Evolutionary conservation across 768 basidiomycete genomes (phyloP), one percentile per base, ranked within the genome.

Genomic region (Stropharia rugosoannulata): DNA sequence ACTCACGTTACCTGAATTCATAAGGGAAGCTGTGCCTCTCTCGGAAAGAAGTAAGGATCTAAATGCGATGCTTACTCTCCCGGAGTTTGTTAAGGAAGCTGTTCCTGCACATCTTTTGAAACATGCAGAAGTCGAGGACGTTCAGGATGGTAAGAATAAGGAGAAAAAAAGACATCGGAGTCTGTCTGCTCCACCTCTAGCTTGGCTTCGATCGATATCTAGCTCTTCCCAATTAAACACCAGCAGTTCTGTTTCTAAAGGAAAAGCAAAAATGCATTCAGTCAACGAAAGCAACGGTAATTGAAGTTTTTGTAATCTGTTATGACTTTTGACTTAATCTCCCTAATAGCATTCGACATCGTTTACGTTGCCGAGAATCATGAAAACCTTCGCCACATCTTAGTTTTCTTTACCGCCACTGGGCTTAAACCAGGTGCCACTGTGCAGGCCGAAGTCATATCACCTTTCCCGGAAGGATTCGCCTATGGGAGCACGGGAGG

Each of bases 351-450:
- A 4, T 79, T 83, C 54, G 78, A 81, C 35, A 73, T 82, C 25
- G 63, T 70, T 42, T 81, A 82, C 59, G 74, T 83, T 35, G 81
- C 82, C 22, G 95, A 97, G 70, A 82, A 92, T 64, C 93, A 95
- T 65, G 91, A 95, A 66, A 91, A 85, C 54, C 81, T 98, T 4
- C 84, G 86, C 19, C 87, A 88, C 47, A 79, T 96, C 29, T 75
- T 93, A 36, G 81, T 93, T 19, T 89, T 93, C 66, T 74, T 95
- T 49, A 81, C 81, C 18, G 73, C 85, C 32, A 75, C 76, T 1
- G 81, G 82, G 3, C 65, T 75, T 4, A 75, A 73, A 1, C 71
- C 80, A 4, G 79, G 80, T 2, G 68, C 75, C 10, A 81, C 84
- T 49, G 69, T 88, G 18, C 83, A 83, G 62, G 87, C 89, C 0